Evolutionary conservation across 345 rosid species (phyloP), one percentile per base, ranked within the genome.

Genomic region (Sonneratia caseolaris): DNA sequence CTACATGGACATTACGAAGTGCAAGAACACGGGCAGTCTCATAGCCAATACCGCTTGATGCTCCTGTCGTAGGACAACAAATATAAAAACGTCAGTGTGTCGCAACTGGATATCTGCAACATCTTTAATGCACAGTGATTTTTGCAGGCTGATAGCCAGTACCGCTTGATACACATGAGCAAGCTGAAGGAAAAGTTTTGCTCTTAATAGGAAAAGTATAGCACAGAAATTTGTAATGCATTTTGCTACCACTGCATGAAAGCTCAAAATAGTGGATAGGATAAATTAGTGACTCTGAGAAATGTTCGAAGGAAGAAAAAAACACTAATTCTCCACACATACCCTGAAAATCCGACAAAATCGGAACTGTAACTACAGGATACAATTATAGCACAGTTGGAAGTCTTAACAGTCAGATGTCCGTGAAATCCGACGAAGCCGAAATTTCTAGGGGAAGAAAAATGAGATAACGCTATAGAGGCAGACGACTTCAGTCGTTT

Each of bases 1-100:
- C 67, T 7, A 81, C 84, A 73, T 81, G 81, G 68, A 81, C 87
- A 62, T 82, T 84, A 1, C 79, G 81, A 78, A 77, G 51, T 2
- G 83, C 87, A 72, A 84, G 86, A 68, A 83, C 81, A 40, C 81
- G 81, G n/a, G 87, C 65, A 24, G 87, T 84, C 68, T 81, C 84
- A 56, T 57, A 45, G 71, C 87, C 87, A 8, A 84, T 77, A 11
- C 87, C 84, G 70, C 84, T 84, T 3, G 87, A 77, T 62, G 80
- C 84, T 24, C 84, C 81, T 83, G 64, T n/a, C 66, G 38, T 21
- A 45, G 37, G 55, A 22, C 49, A 72, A 21, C 65, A 68, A 43
- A 47, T 47, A 47, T 4, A 47, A 68, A 22, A 24, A 27, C 37
- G 27, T 35, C 66, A 27, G 38, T 35, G 13, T 19, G 35, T 57